phyloP scores from a whole-genome alignment of 176 grass and related monocot genomes.

The Zoysia japonica region DNA sequence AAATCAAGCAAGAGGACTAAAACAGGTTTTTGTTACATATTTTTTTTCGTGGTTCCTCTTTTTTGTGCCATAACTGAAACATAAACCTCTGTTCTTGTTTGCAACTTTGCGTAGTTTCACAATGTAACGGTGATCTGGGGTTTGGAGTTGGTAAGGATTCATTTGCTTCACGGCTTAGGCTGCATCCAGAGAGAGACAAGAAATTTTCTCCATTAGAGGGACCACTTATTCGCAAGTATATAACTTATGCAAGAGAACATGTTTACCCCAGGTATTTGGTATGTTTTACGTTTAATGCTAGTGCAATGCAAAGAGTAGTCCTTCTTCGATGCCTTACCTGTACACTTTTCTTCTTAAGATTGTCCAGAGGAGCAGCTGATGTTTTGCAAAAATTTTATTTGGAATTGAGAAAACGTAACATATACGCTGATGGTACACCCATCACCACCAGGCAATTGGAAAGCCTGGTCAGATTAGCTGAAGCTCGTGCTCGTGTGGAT shows the following conservation, averaged over 20 bases:
- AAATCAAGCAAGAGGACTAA: constrained; percentile 55
- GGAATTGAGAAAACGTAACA: constrained; percentile 52
- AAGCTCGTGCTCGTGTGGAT: constrained; percentile 91
- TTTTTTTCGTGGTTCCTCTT: constrained; percentile 4
- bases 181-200: constrained; percentile 70
- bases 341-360: constrained; percentile 46
- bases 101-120: constrained; percentile 47
- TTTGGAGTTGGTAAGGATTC: constrained; percentile 32
- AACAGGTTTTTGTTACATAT: constrained; percentile 52
- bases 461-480: constrained; percentile 91
- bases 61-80: constrained; percentile 26
- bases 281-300: constrained; percentile 5
- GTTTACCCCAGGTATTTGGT: constrained; percentile 65
- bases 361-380: constrained; percentile 61
- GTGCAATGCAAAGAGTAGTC: background rate
- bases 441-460: constrained; percentile 93
- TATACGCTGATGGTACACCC: constrained; percentile 77
- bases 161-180: constrained; percentile 65
- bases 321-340: constrained; percentile 2
- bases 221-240: constrained; percentile 79
- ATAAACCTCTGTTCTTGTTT: constrained; percentile 13
- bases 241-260: constrained; percentile 77
- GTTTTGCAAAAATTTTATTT: constrained; percentile 65
- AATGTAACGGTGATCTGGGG: constrained; percentile 22
- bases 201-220: constrained; percentile 65